Conservation (phyloP, 73 alveolate species). For the Paramecium tetraurelia region DNA sequence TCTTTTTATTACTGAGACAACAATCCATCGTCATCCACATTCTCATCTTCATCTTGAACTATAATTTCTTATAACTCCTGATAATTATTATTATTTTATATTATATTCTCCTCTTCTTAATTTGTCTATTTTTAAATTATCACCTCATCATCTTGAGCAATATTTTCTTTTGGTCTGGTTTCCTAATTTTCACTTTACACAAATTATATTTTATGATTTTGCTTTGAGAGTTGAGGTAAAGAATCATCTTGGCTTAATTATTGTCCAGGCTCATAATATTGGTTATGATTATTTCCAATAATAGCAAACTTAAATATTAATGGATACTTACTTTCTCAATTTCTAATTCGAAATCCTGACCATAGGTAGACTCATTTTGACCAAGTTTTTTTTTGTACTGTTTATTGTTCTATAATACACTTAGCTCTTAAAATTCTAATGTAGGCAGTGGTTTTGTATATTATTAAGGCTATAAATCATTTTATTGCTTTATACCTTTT, state of each 20-base stretch:
- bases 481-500: not conserved
- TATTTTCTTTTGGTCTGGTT: not conserved
- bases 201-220: not conserved
- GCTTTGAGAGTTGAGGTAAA: not conserved
- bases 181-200: not conserved
- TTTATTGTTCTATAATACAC: not conserved
- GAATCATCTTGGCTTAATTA: not conserved
- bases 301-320: not conserved
- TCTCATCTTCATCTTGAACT: not conserved
- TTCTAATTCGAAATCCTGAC: not conserved
- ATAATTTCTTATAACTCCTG: not conserved
- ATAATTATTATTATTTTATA: not conserved
- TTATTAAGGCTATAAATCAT: not conserved
- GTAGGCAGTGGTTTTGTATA: not conserved
- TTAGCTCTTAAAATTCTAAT: not conserved
- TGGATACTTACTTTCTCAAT: not conserved
- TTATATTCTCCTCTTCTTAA: not conserved
- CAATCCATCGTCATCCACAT: not conserved
- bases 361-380: not conserved
- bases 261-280: slow-evolving; percentile 19
- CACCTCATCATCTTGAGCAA: not conserved
- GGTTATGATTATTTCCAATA: slow-evolving; percentile 23
- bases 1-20: not conserved
- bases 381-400: not conserved
- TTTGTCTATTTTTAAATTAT: not conserved